These are phyloP conservation scores for Cytospora piceae DNA, from an alignment of 2,329 filamentous ascomycete genomes.

Conservation along the genomic window DNA sequence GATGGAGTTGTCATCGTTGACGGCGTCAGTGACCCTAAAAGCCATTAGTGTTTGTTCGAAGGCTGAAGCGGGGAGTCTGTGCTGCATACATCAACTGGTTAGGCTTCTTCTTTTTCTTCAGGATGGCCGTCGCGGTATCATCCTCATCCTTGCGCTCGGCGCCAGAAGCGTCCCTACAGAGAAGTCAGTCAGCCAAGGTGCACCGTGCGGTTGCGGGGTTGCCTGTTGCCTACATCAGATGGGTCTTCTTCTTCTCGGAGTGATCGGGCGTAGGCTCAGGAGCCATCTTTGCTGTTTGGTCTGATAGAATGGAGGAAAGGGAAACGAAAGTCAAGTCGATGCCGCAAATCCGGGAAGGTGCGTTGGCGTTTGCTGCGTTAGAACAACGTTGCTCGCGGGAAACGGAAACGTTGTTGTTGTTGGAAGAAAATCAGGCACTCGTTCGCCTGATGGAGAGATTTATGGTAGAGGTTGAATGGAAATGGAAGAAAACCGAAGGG, in stretches of 20 bases:
- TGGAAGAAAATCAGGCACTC: conserved; percentile 11
- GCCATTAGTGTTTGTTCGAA: conserved; percentile 32
- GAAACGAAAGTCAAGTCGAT: conserved; percentile 22
- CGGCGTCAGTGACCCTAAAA: conserved; percentile 89
- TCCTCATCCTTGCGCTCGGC: conserved; percentile 87
- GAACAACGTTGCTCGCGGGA: conserved; percentile 10
- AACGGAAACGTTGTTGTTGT: background rate
- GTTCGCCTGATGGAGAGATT: conserved; percentile 9
- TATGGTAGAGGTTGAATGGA: conserved; percentile 5
- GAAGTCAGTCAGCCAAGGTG: conserved; percentile 8
- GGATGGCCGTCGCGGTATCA: conserved; percentile 91
- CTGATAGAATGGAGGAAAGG: conserved; percentile 23
- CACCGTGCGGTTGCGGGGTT: conserved; percentile 11
- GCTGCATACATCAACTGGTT: conserved; percentile 86
- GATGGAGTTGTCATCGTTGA: conserved; percentile 99
- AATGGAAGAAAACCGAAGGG: conserved; percentile 13
- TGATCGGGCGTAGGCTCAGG: conserved; percentile 60
- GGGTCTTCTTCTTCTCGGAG: conserved; percentile 78
- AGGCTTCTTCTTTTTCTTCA: conserved; percentile 99
- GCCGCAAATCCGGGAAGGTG: conserved; percentile 15
- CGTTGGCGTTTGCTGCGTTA: conserved; percentile 19
- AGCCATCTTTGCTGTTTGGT: conserved; percentile 63
- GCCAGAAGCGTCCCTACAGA: conserved; percentile 79
- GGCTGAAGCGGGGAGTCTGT: background rate
- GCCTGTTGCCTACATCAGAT: conserved; percentile 69